These are phyloP conservation scores for Agaricus blazei DNA, from an alignment of 768 basidiomycete genomes.

Conservation along the genomic window DNA sequence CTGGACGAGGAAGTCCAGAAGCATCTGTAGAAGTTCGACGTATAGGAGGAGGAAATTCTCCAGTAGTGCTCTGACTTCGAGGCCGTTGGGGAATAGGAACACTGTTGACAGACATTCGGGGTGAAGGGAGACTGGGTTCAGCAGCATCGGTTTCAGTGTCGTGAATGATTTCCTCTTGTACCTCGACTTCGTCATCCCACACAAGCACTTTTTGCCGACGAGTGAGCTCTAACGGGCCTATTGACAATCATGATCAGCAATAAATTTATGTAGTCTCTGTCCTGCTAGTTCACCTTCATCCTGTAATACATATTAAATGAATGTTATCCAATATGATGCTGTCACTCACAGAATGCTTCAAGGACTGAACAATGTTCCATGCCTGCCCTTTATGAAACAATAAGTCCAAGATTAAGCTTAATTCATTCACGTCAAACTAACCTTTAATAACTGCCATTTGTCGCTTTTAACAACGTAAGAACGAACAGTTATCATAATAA, in stretches of 20 bases:
- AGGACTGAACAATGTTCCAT: conserved; percentile 83
- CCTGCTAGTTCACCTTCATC: conserved; percentile 56
- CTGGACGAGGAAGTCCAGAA: conserved; percentile 63
- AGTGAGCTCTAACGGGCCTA: conserved; percentile 88
- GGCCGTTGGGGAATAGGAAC: conserved; percentile 52
- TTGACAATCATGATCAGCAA: conserved; percentile 3
- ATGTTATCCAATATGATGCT: conserved; percentile 1
- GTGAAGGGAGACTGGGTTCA: conserved; percentile 41
- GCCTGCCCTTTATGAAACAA: conserved; percentile 52
- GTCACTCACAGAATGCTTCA: conserved; percentile 63
- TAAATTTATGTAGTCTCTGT: background rate
- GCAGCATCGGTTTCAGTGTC: conserved; percentile 18
- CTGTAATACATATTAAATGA: conserved; percentile 27
- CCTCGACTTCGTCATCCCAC: conserved; percentile 82
- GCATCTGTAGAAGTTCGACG: conserved; percentile 59
- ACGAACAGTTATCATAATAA: background rate
- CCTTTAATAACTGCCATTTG: conserved; percentile 92
- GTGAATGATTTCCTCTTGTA: conserved; percentile 49
- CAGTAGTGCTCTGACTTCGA: conserved; percentile 57
- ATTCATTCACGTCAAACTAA: conserved; percentile 4
- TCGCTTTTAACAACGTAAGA: conserved; percentile 35
- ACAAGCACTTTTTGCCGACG: conserved; percentile 77
- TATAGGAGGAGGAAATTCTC: conserved; percentile 73
- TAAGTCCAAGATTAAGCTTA: conserved; percentile 1
- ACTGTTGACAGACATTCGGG: conserved; percentile 55